Base-by-base conservation (phyloP, 345 rosid species). In the Salix koriyanagi region DNA sequence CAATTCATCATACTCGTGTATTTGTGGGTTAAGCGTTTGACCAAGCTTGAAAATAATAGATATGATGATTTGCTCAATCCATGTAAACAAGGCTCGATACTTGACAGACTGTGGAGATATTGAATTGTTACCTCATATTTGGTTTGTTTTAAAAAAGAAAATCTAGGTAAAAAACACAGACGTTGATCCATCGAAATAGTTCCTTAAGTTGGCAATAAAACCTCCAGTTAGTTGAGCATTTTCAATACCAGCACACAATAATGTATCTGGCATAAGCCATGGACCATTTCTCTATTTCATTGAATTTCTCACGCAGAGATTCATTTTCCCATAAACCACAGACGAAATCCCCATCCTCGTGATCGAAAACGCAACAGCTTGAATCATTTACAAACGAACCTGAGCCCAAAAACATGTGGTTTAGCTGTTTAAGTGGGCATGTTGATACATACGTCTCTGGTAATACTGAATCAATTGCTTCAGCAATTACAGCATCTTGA, bases 211-310 rank as follows among this genome's bases (percentile, higher is more conserved):
- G 5, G 72, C 60, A 41, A 48, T 74, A 62, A 80, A 32, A 67
- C 73, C 50, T 74, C 67, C 86, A 71, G 4, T n/a, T 25, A 70
- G 81, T 30, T 76, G 84, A 10, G 70, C 58, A 42, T 73, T 32
- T 42, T 39, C 75, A 32, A 80, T 46, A 48, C 80, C 85, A 6
- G 85, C 87, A 39, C 67, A 75, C 77, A 82, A 85, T 34, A 52
- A 80, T 72, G 42, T 82, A 78, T 77, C 82, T 72, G 72, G 56
- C 76, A 79, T 80, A 80, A 52, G 81, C 73, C 70, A 76, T 50
- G 18, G 86, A 79, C 88, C 86, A 83, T 67, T 81, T 75, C 79
- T 85, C 84, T 71, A 81, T 80, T 41, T 69, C 80, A 70, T 77
- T 69, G 70, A 83, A 82, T 19, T 70, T 75, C 73, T 73, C 67